phyloP scores from a whole-genome alignment of 805 yeast species.

The Monosporozyma servazzii region DNA sequence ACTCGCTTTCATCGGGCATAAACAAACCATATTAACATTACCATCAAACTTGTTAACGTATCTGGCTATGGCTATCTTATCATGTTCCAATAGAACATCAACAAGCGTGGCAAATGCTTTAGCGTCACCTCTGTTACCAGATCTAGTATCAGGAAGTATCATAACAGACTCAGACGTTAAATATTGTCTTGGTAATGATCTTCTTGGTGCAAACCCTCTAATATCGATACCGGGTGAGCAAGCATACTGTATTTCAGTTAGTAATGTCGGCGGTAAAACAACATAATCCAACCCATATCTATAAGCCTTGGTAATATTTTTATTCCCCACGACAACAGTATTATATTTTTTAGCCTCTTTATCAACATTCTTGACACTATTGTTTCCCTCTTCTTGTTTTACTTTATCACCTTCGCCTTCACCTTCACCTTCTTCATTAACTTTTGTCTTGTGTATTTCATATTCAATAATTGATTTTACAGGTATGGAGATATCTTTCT shows the following conservation, averaged over 20 bases:
- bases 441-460: constrained; percentile 15
- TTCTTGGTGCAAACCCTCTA: constrained; percentile 45
- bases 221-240: constrained; percentile 52
- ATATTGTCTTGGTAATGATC: constrained; percentile 47
- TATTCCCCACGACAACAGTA: constrained; percentile 27
- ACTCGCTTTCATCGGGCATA: constrained; percentile 37
- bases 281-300: constrained; percentile 55
- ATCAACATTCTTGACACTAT: background rate
- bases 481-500: constrained; percentile 7
- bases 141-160: constrained; percentile 35
- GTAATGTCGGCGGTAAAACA: constrained; percentile 42
- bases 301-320: constrained; percentile 48
- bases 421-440: constrained; percentile 14
- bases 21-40: constrained; percentile 44
- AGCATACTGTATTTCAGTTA: constrained; percentile 32
- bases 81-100: constrained; percentile 40
- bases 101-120: constrained; percentile 40
- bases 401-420: constrained; percentile 11
- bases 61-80: constrained; percentile 51
- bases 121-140: constrained; percentile 32
- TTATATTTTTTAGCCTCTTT: background rate
- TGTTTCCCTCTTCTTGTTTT: constrained; percentile 13
- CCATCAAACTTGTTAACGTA: constrained; percentile 43
- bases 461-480: constrained; percentile 20
- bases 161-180: constrained; percentile 50